phyloP scores from a whole-genome alignment of 768 basidiomycete genomes.

The Russula ochroleuca region DNA sequence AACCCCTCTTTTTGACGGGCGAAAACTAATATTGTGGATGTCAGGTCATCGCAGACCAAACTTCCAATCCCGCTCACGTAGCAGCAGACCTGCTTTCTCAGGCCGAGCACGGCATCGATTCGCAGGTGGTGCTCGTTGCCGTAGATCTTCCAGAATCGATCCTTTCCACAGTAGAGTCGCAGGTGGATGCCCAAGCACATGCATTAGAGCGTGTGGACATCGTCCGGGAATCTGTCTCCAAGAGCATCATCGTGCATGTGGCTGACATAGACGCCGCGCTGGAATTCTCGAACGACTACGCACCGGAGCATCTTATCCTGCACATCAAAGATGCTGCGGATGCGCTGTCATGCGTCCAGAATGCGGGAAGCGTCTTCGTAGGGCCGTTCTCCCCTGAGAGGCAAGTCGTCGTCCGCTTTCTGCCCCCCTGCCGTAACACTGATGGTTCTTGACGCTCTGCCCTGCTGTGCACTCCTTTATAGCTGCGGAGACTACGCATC shows the following conservation, averaged over 20 bases:
- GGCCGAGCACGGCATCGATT: conserved; percentile 97
- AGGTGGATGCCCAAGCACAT: conserved; percentile 83
- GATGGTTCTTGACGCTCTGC: conserved; percentile 10
- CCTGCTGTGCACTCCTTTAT: conserved; percentile 8
- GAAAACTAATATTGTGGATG: conserved; percentile 10
- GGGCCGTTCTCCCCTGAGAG: conserved; percentile 95
- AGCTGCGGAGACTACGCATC: conserved; percentile 99
- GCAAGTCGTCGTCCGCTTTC: conserved; percentile 40
- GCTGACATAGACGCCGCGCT: conserved; percentile 69
- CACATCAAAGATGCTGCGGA: conserved; percentile 72
- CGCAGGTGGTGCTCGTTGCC: conserved; percentile 91
- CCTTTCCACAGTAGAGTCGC: conserved; percentile 71
- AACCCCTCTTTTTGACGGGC: background rate
- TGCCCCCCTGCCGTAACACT: background rate
- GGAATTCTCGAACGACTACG: conserved; percentile 92
- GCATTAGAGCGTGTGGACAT: conserved; percentile 88
- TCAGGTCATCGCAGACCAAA: conserved; percentile 90
- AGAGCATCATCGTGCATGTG: conserved; percentile 83
- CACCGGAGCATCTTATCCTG: conserved; percentile 95
- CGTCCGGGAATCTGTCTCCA: conserved; percentile 79
- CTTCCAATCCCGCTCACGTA: conserved; percentile 82
- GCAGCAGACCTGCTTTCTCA: conserved; percentile 97
- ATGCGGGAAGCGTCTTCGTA: conserved; percentile 96
- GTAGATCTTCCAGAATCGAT: conserved; percentile 60
- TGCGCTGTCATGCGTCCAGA: conserved; percentile 65